A percentile compares a stretch with the other conserved stretches of the same genome.
phyloP scores from a whole-genome alignment of 108 stramenopile species.

The Cyclotella baltica region DNA sequence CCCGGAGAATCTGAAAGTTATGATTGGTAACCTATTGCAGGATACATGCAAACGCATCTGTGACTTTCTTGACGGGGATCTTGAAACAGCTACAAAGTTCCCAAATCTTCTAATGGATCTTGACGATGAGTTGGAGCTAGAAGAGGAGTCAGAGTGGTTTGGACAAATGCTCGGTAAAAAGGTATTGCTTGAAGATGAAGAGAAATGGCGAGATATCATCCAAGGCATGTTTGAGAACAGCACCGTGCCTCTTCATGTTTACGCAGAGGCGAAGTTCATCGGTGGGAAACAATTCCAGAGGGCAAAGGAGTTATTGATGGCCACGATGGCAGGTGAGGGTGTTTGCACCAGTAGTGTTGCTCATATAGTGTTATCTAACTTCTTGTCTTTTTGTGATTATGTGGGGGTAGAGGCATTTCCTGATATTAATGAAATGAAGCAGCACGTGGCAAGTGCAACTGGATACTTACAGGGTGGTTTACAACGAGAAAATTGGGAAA shows the following conservation, averaged over 20 bases:
- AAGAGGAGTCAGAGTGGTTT: constrained; percentile 74
- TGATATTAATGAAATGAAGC: constrained; percentile 62
- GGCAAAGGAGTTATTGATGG: constrained; percentile 59
- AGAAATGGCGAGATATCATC: constrained; percentile 64
- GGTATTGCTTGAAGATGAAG: constrained; percentile 56
- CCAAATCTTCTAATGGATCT: constrained; percentile 64
- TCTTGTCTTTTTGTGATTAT: not conserved
- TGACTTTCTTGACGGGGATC: constrained; percentile 70
- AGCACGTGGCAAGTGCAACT: constrained; percentile 62
- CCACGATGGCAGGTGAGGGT: constrained; percentile 63
- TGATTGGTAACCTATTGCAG: constrained; percentile 56
- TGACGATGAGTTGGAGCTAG: constrained; percentile 67
- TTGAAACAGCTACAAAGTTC: constrained; percentile 62
- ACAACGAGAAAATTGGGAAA: constrained; percentile 80
- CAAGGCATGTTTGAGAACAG: constrained; percentile 41
- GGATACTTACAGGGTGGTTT: constrained; percentile 72
- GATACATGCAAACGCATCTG: constrained; percentile 58
- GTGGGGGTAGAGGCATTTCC: constrained; percentile 69
- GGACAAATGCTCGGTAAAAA: constrained; percentile 40
- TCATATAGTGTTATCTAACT: not conserved
- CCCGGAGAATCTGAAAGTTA: constrained; percentile 1
- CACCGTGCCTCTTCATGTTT: constrained; percentile 48
- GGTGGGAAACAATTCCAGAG: constrained; percentile 83
- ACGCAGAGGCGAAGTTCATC: constrained; percentile 61
- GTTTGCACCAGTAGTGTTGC: too few species aligned